Evolutionary conservation across 129 eudicot genomes (phyloP), one percentile per base, ranked within the genome.

Genomic region (Chrysanthemum makinoi): DNA sequence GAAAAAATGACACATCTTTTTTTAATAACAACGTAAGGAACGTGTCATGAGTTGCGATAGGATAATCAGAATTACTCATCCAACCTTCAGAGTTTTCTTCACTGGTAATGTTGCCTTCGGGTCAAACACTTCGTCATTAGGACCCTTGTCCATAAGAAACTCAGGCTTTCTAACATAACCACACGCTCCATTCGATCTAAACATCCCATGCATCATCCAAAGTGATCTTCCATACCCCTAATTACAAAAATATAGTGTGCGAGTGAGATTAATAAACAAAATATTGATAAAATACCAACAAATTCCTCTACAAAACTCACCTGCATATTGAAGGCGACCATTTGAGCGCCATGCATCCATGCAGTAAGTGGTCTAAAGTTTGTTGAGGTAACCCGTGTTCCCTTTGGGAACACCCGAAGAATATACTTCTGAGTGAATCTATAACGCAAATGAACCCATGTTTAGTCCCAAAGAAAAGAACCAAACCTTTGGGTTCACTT

Each of bases 251-350:
- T 9, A 26, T 2, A 55, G 59, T 10, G 15, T 71, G 65, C 65
- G 20, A 26, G 53, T n/a, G 24, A 16, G 46, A 20, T n/a, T 4
- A 17, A 24, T 18, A 16, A 12, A 66, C 44, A 18, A 62, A 2
- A 51, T 17, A 59, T 1, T 4, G 3, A 6, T 33, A 49, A 18
- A 33, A 3, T 18, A 50, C 30, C 18, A 68, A 59, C 53, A 9
- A 1, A 47, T 58, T 66, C 20, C 49, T 14, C 35, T 71, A 53
- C n/a, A 44, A 72, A 74, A 50, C 70, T 65, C 62, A 92, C 99
- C 89, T 95, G 99, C 99, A 95, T 95, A 75, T 95, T 95, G 57
- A 88, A 90, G 20, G 99, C 99, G 18, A 86, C 96, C 99, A 95
- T 90, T 81, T 90, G 99, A 65, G 99, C 97, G 13, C 99, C 99